Percentiles rank a stretch among this genome's conserved stretches.
phyloP scores from a whole-genome alignment of 2,329 filamentous ascomycete species.

The Cercospora sojina region DNA sequence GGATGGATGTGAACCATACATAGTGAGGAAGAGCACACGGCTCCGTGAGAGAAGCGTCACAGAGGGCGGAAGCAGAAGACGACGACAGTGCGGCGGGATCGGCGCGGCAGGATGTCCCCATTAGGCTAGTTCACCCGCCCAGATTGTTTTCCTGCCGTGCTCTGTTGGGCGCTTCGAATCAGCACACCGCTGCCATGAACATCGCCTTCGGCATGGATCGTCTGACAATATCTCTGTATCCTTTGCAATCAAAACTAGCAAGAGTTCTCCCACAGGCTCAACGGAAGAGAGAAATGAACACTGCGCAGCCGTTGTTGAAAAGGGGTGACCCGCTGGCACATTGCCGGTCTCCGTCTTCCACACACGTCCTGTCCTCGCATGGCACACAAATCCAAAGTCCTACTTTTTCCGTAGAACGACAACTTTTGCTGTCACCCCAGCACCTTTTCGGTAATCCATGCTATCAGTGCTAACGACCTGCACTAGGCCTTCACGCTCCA shows the following conservation, averaged over 20 bases:
- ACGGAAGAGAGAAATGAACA: background rate
- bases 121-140: background rate
- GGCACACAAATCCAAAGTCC: background rate
- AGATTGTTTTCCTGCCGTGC: background rate
- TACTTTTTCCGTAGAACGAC: slow-evolving; percentile 33
- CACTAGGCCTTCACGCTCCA: slow-evolving; percentile 39
- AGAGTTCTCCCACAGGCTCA: background rate
- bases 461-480: slow-evolving; percentile 39
- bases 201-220: background rate
- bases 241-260: background rate
- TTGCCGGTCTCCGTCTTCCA: background rate
- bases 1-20: background rate
- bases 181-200: background rate
- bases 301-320: background rate
- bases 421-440: slow-evolving; percentile 26
- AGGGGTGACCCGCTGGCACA: background rate
- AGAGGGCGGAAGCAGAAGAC: background rate
- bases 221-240: background rate
- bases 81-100: background rate
- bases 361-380: background rate
- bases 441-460: slow-evolving; percentile 35
- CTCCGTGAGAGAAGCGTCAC: background rate
- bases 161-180: background rate
- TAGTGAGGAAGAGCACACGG: background rate
- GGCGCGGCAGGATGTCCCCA: background rate